phyloP scores from a whole-genome alignment of 164 flowering plant species.

The Kingdonia uniflora region DNA sequence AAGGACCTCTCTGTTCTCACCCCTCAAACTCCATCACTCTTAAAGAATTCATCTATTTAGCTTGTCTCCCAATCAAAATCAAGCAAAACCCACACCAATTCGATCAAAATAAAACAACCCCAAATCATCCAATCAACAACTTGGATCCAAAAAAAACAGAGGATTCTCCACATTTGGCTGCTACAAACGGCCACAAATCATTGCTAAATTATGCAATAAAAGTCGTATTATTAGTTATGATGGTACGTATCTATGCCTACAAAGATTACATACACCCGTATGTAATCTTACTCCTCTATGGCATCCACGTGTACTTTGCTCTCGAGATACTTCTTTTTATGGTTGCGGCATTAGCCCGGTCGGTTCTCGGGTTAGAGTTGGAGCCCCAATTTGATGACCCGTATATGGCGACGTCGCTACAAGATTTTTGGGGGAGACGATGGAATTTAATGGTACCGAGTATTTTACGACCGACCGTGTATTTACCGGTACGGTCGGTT shows the following conservation, averaged over 20 bases:
- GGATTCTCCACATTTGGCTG: no score
- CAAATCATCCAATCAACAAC: not conserved
- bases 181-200: constrained; percentile 1
- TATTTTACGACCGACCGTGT: no score
- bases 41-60: constrained; percentile 18
- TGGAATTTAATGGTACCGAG: no score
- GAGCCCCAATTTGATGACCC: constrained; percentile 24
- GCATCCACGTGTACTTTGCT: constrained; percentile 22
- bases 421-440: constrained; percentile 37
- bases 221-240: constrained; percentile 8
- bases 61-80: constrained; percentile 41
- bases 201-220: constrained; percentile 17
- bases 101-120: constrained; percentile 2
- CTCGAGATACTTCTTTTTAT: constrained; percentile 28
- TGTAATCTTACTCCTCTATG: constrained; percentile 13
- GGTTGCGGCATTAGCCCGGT: constrained; percentile 4
- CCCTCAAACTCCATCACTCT: constrained; percentile 19
- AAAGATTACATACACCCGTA: constrained; percentile 18
- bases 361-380: constrained; percentile 13
- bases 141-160: no score
- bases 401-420: constrained; percentile 23
- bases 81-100: constrained; percentile 7
- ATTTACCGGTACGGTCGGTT: no score
- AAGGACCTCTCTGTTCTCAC: constrained; percentile 27
- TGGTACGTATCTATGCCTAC: constrained; percentile 18